Evolutionary conservation across 83 land plant genomes (phyloP).

Genomic region (Diphasiastrum complanatum): DNA sequence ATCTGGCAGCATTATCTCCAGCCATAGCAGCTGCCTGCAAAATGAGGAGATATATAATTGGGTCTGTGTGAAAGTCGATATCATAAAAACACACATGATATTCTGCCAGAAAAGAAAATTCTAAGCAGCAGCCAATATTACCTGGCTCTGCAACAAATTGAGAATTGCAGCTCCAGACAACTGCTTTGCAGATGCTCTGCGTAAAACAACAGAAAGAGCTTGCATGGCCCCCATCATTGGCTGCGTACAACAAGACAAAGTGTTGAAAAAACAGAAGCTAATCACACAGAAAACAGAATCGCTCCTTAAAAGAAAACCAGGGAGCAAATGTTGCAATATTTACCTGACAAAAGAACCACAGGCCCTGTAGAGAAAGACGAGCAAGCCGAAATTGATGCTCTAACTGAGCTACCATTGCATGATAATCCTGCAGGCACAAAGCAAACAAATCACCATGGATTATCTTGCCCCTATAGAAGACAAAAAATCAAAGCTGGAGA

Average conservation of each 20-base stretch:
- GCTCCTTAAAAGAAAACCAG: not conserved
- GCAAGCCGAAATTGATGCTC: slow-evolving; percentile 94
- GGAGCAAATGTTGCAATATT: not conserved
- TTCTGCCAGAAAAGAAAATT: not conserved
- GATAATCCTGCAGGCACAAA: slow-evolving; percentile 59
- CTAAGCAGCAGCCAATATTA: slow-evolving; percentile 4
- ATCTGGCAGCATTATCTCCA: slow-evolving; percentile 90
- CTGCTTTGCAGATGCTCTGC: slow-evolving; percentile 52
- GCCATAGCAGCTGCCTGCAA: slow-evolving; percentile 89
- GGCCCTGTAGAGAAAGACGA: slow-evolving; percentile 79
- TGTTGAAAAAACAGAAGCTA: not conserved
- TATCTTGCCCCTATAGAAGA: too few species aligned
- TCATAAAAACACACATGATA: not conserved
- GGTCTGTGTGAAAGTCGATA: slow-evolving; percentile 1
- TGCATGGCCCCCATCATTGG: slow-evolving; percentile 93
- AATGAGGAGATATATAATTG: not conserved
- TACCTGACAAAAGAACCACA: slow-evolving; percentile 97
- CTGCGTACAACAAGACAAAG: slow-evolving; percentile 30
- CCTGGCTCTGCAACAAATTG: slow-evolving; percentile 90
- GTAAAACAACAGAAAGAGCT: slow-evolving; percentile 61
- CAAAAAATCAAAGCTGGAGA: too few species aligned
- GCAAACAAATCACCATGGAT: not conserved
- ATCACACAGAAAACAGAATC: not conserved
- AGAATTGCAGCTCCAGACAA: slow-evolving; percentile 68
- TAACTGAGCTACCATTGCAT: slow-evolving; percentile 95